Conservation (phyloP, 2,329 filamentous ascomycete species). For the Ophiostoma sp. region DNA sequence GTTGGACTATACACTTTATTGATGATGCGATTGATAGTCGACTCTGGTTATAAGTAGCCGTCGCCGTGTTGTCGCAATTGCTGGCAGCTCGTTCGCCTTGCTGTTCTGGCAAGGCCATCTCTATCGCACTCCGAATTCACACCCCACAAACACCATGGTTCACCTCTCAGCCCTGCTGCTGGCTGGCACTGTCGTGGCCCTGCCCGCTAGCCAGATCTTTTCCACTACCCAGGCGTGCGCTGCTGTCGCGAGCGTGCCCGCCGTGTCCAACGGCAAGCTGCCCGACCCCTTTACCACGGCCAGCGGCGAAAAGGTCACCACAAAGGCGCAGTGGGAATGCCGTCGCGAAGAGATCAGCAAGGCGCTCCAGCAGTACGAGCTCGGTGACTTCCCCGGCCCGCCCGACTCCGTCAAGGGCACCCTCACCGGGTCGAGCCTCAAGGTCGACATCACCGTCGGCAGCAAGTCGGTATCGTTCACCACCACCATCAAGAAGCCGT, state of each 20-base stretch:
- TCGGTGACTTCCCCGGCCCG: conserved; percentile 44
- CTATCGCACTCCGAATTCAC: neutral
- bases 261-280: conserved; percentile 38
- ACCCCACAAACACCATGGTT: neutral
- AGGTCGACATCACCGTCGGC: conserved; percentile 42
- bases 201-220: neutral
- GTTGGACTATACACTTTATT: neutral
- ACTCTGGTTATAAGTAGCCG: neutral
- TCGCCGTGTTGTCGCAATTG: no score
- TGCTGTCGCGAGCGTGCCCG: conserved; percentile 34
- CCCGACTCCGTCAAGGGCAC: conserved; percentile 45
- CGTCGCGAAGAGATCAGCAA: conserved; percentile 45
- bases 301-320: conserved; percentile 41
- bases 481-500: conserved; percentile 40
- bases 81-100: no score
- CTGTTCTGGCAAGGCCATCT: neutral
- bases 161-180: neutral
- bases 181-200: neutral
- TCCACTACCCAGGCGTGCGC: conserved; percentile 33
- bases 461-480: conserved; percentile 44
- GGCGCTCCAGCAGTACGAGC: conserved; percentile 47
- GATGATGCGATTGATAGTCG: neutral
- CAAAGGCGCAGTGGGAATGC: conserved; percentile 45
- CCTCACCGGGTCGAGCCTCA: conserved; percentile 40
- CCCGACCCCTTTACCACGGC: conserved; percentile 47